Evolutionary conservation across 139 green algal genomes (phyloP).

Genomic region (Chlamydomonas sp.): DNA sequence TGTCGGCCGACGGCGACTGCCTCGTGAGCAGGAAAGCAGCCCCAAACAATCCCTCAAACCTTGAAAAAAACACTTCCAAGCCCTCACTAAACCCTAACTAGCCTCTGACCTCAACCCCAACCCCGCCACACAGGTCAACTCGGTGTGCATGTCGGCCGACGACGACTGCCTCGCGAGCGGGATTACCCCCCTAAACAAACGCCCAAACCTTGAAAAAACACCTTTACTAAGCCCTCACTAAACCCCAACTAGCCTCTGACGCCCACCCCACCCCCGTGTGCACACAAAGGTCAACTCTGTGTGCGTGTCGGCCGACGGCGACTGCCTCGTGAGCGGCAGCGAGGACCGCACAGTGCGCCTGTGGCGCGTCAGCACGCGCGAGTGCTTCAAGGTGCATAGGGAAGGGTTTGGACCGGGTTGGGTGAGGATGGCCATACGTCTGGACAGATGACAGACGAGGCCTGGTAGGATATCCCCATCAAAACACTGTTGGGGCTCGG

Average conservation of each 20-base stretch:
- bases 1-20: slow-evolving; percentile 17
- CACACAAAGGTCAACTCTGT: slow-evolving; percentile 30
- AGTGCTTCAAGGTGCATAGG: slow-evolving; percentile 18
- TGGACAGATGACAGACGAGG: neutral
- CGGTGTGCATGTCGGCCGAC: no score
- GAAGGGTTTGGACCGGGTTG: neutral
- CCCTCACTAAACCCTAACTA: no score
- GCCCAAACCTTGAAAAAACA: no score
- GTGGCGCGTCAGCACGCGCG: slow-evolving; percentile 24
- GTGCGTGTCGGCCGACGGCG: slow-evolving; percentile 19
- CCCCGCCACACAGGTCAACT: no score
- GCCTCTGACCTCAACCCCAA: no score
- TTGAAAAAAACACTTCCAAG: no score
- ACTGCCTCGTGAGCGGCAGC: neutral
- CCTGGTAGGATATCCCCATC: neutral
- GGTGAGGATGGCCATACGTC: neutral
- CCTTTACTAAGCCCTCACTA: no score
- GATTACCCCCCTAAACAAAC: no score
- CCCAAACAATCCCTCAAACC: no score
- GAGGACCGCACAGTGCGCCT: slow-evolving; percentile 31
- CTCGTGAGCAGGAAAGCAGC: slow-evolving; percentile 4
- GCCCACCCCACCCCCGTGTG: neutral
- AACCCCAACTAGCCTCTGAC: no score
- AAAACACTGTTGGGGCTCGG: neutral
- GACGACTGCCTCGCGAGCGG: no score